A percentile compares a stretch with the other conserved stretches of the same genome.
Evolutionary conservation across 805 yeast genomes (phyloP).

Genomic region (Nakazawaea sp.): DNA sequence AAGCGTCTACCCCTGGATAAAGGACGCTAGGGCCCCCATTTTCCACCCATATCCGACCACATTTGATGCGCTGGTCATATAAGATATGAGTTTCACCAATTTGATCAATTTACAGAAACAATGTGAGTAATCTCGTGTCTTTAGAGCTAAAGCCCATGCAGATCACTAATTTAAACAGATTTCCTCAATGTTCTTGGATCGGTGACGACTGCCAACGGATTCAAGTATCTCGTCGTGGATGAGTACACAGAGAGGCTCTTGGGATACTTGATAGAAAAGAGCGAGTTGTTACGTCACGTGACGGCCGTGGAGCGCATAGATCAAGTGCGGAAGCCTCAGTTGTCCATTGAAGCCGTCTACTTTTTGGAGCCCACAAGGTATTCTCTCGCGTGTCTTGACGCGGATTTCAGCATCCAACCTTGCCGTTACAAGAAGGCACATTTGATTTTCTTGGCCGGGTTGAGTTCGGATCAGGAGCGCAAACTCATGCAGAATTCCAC

Average conservation of each 20-base stretch:
- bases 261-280: constrained; percentile 38
- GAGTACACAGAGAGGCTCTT: constrained; percentile 42
- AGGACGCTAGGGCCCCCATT: no score
- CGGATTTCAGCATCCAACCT: constrained; percentile 63
- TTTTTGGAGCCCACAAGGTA: constrained; percentile 63
- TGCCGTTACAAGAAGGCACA: constrained; percentile 72
- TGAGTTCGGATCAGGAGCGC: constrained; percentile 17
- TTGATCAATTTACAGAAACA: constrained; percentile 6
- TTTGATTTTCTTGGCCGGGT: constrained; percentile 64
- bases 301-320: constrained; percentile 64
- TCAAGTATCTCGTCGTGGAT: constrained; percentile 52
- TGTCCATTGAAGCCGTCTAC: constrained; percentile 73
- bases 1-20: no score
- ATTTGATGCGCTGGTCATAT: no score
- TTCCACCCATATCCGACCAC: no score
- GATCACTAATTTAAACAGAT: not conserved
- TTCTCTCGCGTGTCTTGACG: constrained; percentile 66
- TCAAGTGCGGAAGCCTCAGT: constrained; percentile 49
- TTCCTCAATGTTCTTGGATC: constrained; percentile 29
- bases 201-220: constrained; percentile 35
- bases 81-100: constrained; percentile 10
- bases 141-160: no score
- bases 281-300: constrained; percentile 44
- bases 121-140: no score
- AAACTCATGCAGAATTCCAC: constrained; percentile 14